A percentile compares a stretch with the other conserved stretches of the same genome.
These are phyloP conservation scores for Antrodiella citrinella DNA, from an alignment of 768 basidiomycete species.

Conservation along the genomic window DNA sequence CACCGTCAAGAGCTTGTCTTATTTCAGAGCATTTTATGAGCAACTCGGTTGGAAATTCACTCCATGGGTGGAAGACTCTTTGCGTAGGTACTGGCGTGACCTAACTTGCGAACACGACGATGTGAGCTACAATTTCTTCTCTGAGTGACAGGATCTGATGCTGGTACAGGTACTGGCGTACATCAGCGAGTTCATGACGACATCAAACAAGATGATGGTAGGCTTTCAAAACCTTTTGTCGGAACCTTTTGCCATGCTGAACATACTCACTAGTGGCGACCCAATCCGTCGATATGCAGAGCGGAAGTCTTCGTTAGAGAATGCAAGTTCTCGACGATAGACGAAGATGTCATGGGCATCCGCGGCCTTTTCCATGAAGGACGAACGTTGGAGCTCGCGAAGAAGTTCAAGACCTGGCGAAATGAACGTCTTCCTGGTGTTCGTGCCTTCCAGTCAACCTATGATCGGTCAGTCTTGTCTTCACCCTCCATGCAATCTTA, in stretches of 20 bases:
- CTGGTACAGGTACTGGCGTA: slow-evolving; percentile 61
- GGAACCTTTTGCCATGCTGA: slow-evolving; percentile 2
- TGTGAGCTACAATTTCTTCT: slow-evolving; percentile 32
- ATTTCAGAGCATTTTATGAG: slow-evolving; percentile 66
- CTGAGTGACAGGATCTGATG: no score
- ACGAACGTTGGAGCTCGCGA: slow-evolving; percentile 53
- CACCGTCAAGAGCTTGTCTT: slow-evolving; percentile 57
- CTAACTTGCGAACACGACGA: slow-evolving; percentile 69
- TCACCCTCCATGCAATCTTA: no score
- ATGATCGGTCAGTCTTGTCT: slow-evolving; percentile 51
- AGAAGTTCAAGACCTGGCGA: slow-evolving; percentile 62
- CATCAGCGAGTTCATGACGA: slow-evolving; percentile 67
- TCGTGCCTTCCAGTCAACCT: slow-evolving; percentile 78
- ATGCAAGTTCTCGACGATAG: slow-evolving; percentile 44
- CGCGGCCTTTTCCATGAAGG: slow-evolving; percentile 53
- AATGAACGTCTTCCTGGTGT: slow-evolving; percentile 63
- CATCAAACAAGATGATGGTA: slow-evolving; percentile 68
- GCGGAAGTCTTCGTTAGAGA: slow-evolving; percentile 61
- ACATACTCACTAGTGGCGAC: slow-evolving; percentile 42
- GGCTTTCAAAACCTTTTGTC: slow-evolving; percentile 12
- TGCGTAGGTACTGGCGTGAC: slow-evolving; percentile 63
- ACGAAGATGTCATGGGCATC: slow-evolving; percentile 71
- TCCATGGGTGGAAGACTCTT: slow-evolving; percentile 64
- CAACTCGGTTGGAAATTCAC: slow-evolving; percentile 74
- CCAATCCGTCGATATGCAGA: slow-evolving; percentile 51